These are phyloP conservation scores for Phaffomyces antillensis DNA, from an alignment of 805 yeast species.

Conservation along the genomic window DNA sequence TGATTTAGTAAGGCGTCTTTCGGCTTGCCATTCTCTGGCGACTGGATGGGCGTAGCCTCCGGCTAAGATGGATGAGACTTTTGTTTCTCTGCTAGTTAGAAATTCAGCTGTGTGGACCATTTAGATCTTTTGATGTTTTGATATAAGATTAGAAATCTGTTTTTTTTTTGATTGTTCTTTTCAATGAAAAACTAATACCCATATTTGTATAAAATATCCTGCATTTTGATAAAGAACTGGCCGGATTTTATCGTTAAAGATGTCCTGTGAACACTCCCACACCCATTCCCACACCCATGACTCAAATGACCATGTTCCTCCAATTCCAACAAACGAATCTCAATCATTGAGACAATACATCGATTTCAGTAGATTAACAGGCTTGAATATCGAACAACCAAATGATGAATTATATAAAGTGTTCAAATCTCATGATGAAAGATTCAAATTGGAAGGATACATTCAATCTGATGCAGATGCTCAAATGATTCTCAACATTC, in stretches of 20 bases:
- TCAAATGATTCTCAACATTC: slow-evolving; percentile 70
- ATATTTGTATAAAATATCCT: too few species aligned
- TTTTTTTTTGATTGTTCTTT: not conserved
- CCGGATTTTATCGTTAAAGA: not conserved
- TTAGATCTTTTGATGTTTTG: not conserved
- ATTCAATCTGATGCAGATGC: slow-evolving; percentile 72
- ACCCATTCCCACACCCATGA: slow-evolving; percentile 14
- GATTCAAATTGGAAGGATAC: slow-evolving; percentile 39
- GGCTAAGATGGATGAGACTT: slow-evolving; percentile 70
- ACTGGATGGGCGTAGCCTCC: slow-evolving; percentile 95
- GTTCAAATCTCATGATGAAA: slow-evolving; percentile 45
- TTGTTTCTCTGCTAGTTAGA: slow-evolving; percentile 48
- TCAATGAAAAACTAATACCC: too few species aligned
- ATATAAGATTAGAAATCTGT: not conserved
- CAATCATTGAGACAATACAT: slow-evolving; percentile 63
- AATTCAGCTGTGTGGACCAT: slow-evolving; percentile 70
- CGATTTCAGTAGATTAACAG: slow-evolving; percentile 51
- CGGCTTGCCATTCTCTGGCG: slow-evolving; percentile 85
- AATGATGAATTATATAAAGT: slow-evolving; percentile 36
- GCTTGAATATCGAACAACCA: slow-evolving; percentile 53
- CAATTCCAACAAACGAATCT: slow-evolving; percentile 61
- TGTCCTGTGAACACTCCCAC: slow-evolving; percentile 29
- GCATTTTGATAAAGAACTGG: too few species aligned
- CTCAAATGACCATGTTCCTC: slow-evolving; percentile 35
- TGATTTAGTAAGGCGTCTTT: slow-evolving; percentile 72